A percentile compares a stretch with the other conserved stretches of the same genome.
Conservation (phyloP, 2,329 filamentous ascomycete species). For the Fusarium sp. region DNA sequence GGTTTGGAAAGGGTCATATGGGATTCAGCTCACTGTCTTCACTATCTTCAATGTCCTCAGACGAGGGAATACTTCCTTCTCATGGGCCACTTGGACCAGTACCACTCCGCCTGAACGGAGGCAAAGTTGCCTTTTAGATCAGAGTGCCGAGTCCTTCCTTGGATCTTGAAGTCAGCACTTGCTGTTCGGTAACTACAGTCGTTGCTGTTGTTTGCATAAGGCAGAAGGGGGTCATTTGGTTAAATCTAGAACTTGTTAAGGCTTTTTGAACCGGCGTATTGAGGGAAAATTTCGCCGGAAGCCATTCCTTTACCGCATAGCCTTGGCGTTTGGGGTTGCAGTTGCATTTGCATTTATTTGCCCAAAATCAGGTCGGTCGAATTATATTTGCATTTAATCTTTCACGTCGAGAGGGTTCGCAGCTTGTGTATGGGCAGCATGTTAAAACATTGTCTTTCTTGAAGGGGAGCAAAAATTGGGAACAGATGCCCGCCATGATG, state of each 20-base stretch:
- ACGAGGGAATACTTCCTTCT: constrained; percentile 49
- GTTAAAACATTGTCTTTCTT: constrained; percentile 24
- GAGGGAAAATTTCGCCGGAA: constrained; percentile 18
- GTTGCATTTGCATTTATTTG: constrained; percentile 25
- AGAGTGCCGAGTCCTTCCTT: constrained; percentile 13
- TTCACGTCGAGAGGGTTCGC: constrained; percentile 4
- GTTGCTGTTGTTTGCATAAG: constrained; percentile 31
- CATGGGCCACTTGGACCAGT: constrained; percentile 46
- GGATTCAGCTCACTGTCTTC: constrained; percentile 53
- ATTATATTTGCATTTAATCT: constrained; percentile 35
- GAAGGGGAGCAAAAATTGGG: constrained; percentile 24
- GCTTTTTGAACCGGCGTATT: constrained; percentile 34
- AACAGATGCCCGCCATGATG: constrained; percentile 14
- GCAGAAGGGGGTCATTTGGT: constrained; percentile 6
- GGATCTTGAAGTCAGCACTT: constrained; percentile 19
- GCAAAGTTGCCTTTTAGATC: constrained; percentile 50
- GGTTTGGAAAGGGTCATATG: constrained; percentile 54
- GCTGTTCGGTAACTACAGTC: constrained; percentile 2
- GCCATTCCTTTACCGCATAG: constrained; percentile 43
- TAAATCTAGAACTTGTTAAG: constrained; percentile 13
- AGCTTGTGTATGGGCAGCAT: constrained; percentile 29
- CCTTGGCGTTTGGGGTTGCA: constrained; percentile 39
- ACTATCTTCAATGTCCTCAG: constrained; percentile 54
- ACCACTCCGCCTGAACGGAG: constrained; percentile 50
- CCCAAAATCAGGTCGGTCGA: constrained; percentile 18